Evolutionary conservation across 192 early-diverging fungal genomes (phyloP).

Genomic region (Coemansia asiatica): DNA sequence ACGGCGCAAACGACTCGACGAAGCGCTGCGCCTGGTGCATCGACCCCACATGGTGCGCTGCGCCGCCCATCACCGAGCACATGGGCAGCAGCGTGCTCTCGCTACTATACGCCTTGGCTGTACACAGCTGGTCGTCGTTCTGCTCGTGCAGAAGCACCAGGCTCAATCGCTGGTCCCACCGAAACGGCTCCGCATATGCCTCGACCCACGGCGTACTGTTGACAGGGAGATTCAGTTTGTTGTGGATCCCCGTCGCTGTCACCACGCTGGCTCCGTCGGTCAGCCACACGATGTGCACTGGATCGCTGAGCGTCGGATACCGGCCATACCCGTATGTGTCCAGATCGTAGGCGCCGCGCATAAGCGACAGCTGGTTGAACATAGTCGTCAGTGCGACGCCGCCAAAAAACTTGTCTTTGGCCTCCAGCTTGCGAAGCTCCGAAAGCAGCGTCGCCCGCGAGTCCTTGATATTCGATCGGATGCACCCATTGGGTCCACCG

Average conservation of each 20-base stretch:
- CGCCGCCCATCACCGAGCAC: slow-evolving; percentile 71
- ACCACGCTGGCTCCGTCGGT: slow-evolving; percentile 71
- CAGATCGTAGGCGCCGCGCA: slow-evolving; percentile 61
- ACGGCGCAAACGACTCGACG: slow-evolving; percentile 59
- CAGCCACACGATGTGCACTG: slow-evolving; percentile 74
- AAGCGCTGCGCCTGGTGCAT: slow-evolving; percentile 62
- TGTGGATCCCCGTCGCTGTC: slow-evolving; percentile 40
- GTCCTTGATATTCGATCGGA: slow-evolving; percentile 55
- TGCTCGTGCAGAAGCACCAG: slow-evolving; percentile 64
- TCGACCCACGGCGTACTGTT: slow-evolving; percentile 63
- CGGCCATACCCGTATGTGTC: slow-evolving; percentile 74
- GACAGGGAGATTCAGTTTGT: slow-evolving; percentile 68
- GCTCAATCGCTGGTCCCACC: slow-evolving; percentile 79
- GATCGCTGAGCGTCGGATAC: slow-evolving; percentile 64
- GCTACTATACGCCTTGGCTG: slow-evolving; percentile 42
- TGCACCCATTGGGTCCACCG: slow-evolving; percentile 31
- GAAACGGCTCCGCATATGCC: slow-evolving; percentile 73
- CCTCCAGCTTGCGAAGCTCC: slow-evolving; percentile 64
- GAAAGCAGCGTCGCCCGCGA: slow-evolving; percentile 57
- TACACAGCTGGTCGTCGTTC: slow-evolving; percentile 27
- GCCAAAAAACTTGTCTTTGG: slow-evolving; percentile 67
- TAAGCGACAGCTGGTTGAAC: slow-evolving; percentile 69
- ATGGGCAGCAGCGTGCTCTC: slow-evolving; percentile 63
- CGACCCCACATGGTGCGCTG: slow-evolving; percentile 54
- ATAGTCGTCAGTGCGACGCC: slow-evolving; percentile 64